Conservation (phyloP, 2,329 filamentous ascomycete genomes). For the Xylariaceae sp. region DNA sequence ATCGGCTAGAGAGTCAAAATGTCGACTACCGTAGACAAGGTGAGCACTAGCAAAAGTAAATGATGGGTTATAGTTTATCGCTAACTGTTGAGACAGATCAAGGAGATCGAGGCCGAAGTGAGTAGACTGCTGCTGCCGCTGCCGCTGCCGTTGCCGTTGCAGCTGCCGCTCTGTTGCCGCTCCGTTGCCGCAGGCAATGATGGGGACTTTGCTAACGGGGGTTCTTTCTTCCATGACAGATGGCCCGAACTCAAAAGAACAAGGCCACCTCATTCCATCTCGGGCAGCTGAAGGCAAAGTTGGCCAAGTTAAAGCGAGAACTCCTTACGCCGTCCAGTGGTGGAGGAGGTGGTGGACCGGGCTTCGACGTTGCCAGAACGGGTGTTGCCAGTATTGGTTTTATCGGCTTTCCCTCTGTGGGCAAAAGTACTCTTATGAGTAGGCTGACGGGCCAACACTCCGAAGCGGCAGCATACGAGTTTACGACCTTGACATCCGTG, state of each 20-base stretch:
- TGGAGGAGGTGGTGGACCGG: constrained; percentile 77
- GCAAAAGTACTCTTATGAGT: constrained; percentile 97
- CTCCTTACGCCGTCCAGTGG: constrained; percentile 76
- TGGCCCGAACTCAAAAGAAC: constrained; percentile 96
- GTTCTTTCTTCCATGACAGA: constrained; percentile 44
- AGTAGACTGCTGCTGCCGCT: constrained; percentile 26
- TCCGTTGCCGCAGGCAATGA: neutral
- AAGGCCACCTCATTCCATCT: constrained; percentile 92
- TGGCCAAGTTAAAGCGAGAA: constrained; percentile 96
- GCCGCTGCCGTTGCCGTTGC: too few species aligned
- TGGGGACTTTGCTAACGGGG: constrained; percentile 15
- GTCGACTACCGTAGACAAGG: constrained; percentile 97
- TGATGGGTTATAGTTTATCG: constrained; percentile 11
- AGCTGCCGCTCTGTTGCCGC: neutral
- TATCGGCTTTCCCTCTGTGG: constrained; percentile 96
- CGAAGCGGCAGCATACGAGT: constrained; percentile 95
- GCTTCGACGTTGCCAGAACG: constrained; percentile 96
- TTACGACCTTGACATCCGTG: constrained; percentile 95
- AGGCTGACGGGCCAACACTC: constrained; percentile 92
- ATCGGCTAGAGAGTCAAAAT: constrained; percentile 51
- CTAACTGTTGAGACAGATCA: constrained; percentile 62
- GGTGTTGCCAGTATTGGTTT: constrained; percentile 96
- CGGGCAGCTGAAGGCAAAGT: constrained; percentile 94
- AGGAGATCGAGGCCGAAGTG: constrained; percentile 93
- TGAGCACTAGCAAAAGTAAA: constrained; percentile 35